phyloP scores from a whole-genome alignment of 2,329 filamentous ascomycete genomes.

The Rutstroemia sp. region DNA sequence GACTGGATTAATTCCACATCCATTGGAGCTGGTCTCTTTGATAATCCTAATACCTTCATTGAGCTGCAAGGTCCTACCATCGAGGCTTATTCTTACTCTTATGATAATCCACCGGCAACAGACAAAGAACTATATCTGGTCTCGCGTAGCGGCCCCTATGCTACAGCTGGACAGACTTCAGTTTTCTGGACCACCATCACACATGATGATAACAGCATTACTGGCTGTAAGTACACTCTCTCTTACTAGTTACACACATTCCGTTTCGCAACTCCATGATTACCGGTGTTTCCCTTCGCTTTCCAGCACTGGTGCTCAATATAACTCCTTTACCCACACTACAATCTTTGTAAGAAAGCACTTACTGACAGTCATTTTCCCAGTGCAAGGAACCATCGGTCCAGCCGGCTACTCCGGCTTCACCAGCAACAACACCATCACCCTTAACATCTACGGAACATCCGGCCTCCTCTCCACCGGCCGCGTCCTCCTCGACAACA shows the following conservation, averaged over 20 bases:
- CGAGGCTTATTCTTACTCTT: conserved; percentile 41
- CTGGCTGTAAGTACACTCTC: conserved; percentile 23
- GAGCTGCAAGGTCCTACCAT: conserved; percentile 37
- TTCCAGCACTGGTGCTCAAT: too few relatives aligned
- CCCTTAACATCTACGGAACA: conserved; percentile 50
- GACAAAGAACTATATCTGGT: conserved; percentile 42
- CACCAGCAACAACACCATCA: conserved; percentile 40
- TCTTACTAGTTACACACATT: too few relatives aligned
- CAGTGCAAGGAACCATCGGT: conserved; percentile 46
- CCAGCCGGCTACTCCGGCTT: conserved; percentile 37
- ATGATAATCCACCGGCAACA: conserved; percentile 34
- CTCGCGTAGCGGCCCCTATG: conserved; percentile 42
- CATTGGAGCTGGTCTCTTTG: conserved; percentile 44
- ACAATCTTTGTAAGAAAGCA: too few relatives aligned
- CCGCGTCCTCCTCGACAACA: conserved; percentile 37
- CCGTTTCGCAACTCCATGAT: too few relatives aligned
- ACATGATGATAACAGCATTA: conserved; percentile 34
- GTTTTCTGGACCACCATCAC: conserved; percentile 45
- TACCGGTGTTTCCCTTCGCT: too few relatives aligned
- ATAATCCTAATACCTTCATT: conserved; percentile 50
- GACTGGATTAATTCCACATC: conserved; percentile 42
- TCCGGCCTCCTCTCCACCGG: conserved; percentile 44
- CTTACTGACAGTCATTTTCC: too few relatives aligned
- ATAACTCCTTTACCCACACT: too few relatives aligned
- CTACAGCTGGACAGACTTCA: conserved; percentile 45